phyloP scores from a whole-genome alignment of 148 eudicot genomes.

The Chenopodium suecicum region DNA sequence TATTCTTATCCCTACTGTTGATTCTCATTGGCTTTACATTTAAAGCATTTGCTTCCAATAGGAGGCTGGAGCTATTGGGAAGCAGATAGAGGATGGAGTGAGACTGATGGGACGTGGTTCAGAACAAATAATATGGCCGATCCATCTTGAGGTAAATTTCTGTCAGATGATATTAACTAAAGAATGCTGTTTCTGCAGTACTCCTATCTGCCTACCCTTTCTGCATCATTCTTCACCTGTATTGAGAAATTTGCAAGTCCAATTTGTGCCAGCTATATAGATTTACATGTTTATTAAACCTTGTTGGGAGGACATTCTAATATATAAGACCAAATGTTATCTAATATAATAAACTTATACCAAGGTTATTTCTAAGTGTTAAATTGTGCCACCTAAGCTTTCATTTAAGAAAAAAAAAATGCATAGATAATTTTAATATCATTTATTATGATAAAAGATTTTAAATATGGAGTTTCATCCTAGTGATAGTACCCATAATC shows the following conservation, averaged over 20 bases:
- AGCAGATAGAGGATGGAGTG: constrained; percentile 92
- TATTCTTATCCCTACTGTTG: background rate
- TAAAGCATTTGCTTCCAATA: constrained; percentile 20
- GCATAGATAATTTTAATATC: too few relatives aligned
- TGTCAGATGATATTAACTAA: too few relatives aligned
- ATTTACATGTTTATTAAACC: background rate
- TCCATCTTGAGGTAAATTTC: constrained; percentile 84
- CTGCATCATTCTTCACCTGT: background rate
- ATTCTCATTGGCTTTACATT: constrained; percentile 8
- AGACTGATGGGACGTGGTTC: constrained; percentile 94
- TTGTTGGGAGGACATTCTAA: background rate
- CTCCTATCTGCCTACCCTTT: background rate
- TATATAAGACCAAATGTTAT: too few relatives aligned
- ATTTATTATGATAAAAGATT: too few relatives aligned
- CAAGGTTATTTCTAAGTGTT: too few relatives aligned
- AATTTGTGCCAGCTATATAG: background rate
- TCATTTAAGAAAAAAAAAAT: too few relatives aligned
- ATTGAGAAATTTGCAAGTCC: background rate
- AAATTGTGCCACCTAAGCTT: too few relatives aligned
- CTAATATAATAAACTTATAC: too few relatives aligned
- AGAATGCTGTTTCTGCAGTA: background rate
- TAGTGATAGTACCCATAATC: too few relatives aligned
- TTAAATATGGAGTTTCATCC: too few relatives aligned
- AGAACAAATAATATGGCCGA: constrained; percentile 83
- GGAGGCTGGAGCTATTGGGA: constrained; percentile 91